A percentile compares a stretch with the other conserved stretches of the same genome.
phyloP scores from a whole-genome alignment of 164 flowering plant species.

The Vitis rupestris region DNA sequence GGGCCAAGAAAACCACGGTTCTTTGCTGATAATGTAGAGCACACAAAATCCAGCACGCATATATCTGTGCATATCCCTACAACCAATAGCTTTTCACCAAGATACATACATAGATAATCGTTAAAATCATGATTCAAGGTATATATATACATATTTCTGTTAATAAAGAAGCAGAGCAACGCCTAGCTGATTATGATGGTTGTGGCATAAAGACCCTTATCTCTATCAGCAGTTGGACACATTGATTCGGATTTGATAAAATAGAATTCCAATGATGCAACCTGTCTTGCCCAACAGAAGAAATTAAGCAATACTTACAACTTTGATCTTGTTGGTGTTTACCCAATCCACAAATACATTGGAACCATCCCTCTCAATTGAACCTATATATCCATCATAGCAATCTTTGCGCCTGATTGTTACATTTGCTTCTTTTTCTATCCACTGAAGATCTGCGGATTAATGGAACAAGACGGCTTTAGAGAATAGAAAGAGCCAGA shows the following conservation, averaged over 20 bases:
- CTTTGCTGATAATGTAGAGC: slow-evolving; percentile 46
- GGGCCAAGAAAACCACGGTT: slow-evolving; percentile 35
- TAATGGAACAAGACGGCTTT: background rate
- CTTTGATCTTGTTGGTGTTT: slow-evolving; percentile 33
- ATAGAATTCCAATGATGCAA: background rate
- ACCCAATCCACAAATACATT: slow-evolving; percentile 49
- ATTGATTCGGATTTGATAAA: background rate
- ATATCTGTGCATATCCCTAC: slow-evolving; percentile 52
- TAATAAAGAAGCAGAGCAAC: too few relatives aligned
- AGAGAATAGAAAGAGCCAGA: too few relatives aligned
- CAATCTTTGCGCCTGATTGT: slow-evolving; percentile 49
- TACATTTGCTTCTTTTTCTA: slow-evolving; percentile 43
- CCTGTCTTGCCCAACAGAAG: too few relatives aligned
- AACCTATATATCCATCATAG: slow-evolving; percentile 45
- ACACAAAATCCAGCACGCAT: slow-evolving; percentile 48
- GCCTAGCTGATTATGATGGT: too few relatives aligned
- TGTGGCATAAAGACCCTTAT: too few relatives aligned
- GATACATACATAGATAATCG: too few relatives aligned
- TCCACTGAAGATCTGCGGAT: slow-evolving; percentile 34
- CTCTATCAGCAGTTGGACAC: too few relatives aligned
- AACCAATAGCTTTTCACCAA: slow-evolving; percentile 23
- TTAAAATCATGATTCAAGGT: too few relatives aligned
- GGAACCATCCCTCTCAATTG: slow-evolving; percentile 39
- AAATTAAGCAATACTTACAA: slow-evolving; percentile 18
- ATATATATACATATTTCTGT: too few relatives aligned